Evolutionary conservation across 352 stramenopile genomes (phyloP), one percentile per base, ranked within the genome.

Genomic region (Globisporangium nagaii): DNA sequence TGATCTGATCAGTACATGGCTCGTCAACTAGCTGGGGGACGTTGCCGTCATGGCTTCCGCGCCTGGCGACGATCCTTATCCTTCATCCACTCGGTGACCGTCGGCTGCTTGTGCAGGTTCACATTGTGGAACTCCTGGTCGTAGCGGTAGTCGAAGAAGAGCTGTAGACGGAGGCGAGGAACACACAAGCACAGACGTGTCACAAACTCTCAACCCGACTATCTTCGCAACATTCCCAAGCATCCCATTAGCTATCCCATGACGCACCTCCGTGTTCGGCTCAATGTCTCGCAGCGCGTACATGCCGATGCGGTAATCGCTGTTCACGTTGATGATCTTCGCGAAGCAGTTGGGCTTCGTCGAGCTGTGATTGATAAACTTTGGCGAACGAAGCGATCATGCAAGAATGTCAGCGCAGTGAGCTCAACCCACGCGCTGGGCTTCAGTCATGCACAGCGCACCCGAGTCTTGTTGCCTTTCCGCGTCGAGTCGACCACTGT

Each of bases 391-490:
- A 13, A 13, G 8, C 4, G 9, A 20, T 49, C 40, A 44, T 32
- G 25, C 17, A 42, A 15, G 28, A 50, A 20, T 20, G 22, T n/a
- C 12, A 49, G 19, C 11, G 27, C 24, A 39, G 7, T 6, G 39
- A 17, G 22, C n/a, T 53, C 1, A 25, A 6, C 10, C 19, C 22
- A n/a, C n/a, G 25, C n/a, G 20, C n/a, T 42, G 15, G 1, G 28
- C 17, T 10, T 1, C 6, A 66, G n/a, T n/a, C n/a, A n/a, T n/a
- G n/a, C n/a, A n/a, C n/a, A n/a, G n/a, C 73, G 53, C 69, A 89
- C 81, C 65, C 90, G 71, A 4, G 86, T 93, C 68, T 98, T 98
- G 78, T 98, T 98, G 15, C 96, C 95, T 56, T 98, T 97, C 20
- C 86, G 76, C 12, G 88, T 96, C 25, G 93, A 93, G 68, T 98